These are phyloP conservation scores for Coffea humblotiana DNA, from an alignment of 305 asterid species.

Conservation along the genomic window DNA sequence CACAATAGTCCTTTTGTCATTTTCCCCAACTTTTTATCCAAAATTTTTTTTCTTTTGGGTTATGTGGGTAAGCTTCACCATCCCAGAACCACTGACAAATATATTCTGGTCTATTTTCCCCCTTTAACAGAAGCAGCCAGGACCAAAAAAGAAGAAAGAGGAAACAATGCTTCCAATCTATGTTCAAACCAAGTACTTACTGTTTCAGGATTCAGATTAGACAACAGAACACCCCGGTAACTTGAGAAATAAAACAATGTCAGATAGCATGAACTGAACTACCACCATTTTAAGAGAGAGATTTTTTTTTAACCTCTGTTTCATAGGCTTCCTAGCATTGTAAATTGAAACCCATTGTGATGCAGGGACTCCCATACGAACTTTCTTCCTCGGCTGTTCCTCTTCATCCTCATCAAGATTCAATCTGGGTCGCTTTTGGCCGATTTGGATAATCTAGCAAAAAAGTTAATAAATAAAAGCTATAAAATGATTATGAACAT, in stretches of 20 bases:
- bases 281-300: neutral
- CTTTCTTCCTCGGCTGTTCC: conserved; percentile 43
- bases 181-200: neutral
- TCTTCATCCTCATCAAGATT: conserved; percentile 34
- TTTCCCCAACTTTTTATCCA: neutral
- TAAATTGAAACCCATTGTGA: conserved; percentile 47
- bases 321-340: conserved; percentile 47
- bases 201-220: neutral
- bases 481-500: neutral
- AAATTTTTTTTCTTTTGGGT: neutral
- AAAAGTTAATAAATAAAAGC: neutral
- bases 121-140: no score
- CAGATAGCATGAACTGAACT: neutral
- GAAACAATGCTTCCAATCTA: neutral
- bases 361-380: conserved; percentile 42
- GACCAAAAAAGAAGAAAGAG: neutral
- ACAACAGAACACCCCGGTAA: neutral
- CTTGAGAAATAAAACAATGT: neutral
- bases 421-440: conserved; percentile 39
- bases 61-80: neutral
- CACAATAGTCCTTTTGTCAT: neutral
- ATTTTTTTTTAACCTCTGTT: conserved; percentile 29
- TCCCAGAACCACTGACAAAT: neutral
- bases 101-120: neutral
- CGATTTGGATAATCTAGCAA: conserved; percentile 35